These are phyloP conservation scores for Sphaerulina vaccinii DNA, from an alignment of 2,329 filamentous ascomycete genomes.

Conservation along the genomic window DNA sequence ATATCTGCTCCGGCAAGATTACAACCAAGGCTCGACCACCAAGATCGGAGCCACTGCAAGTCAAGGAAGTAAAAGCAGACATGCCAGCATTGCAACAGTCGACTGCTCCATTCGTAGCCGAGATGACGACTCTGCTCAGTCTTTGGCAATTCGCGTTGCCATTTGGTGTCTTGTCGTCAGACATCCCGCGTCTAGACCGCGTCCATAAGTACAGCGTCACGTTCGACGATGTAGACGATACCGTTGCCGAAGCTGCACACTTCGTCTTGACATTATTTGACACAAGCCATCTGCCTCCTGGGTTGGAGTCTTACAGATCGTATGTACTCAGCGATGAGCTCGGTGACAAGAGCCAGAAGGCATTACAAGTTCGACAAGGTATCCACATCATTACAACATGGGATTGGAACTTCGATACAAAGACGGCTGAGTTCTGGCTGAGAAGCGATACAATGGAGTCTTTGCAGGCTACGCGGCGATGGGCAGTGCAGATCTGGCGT, in stretches of 20 bases:
- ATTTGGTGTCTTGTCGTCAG: conserved; percentile 7
- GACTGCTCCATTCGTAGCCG: conserved; percentile 15
- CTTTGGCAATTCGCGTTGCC: conserved; percentile 17
- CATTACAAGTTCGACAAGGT: not conserved
- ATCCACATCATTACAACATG: conserved; percentile 20
- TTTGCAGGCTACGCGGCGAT: not conserved
- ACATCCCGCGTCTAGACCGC: not conserved
- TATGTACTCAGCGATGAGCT: conserved; percentile 9
- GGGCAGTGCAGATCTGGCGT: conserved; percentile 13
- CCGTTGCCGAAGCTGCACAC: not conserved
- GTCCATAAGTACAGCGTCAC: conserved; percentile 8
- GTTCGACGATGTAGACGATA: conserved; percentile 2
- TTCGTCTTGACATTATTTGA: not conserved
- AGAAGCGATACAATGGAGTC: conserved; percentile 14
- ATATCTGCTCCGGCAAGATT: conserved; percentile 14
- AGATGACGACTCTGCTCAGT: conserved; percentile 14
- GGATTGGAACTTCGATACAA: conserved; percentile 7
- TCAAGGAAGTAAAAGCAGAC: conserved; percentile 14
- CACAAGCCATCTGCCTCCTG: not conserved
- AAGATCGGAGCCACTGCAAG: conserved; percentile 13
- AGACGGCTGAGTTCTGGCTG: conserved; percentile 21
- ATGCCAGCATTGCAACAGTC: conserved; percentile 11
- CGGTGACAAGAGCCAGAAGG: conserved; percentile 3
- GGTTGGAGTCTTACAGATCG: not conserved
- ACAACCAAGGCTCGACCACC: conserved; percentile 18